Conservation (phyloP, 1,139 yeast species). For the Saccharomycopsis hybrid region DNA sequence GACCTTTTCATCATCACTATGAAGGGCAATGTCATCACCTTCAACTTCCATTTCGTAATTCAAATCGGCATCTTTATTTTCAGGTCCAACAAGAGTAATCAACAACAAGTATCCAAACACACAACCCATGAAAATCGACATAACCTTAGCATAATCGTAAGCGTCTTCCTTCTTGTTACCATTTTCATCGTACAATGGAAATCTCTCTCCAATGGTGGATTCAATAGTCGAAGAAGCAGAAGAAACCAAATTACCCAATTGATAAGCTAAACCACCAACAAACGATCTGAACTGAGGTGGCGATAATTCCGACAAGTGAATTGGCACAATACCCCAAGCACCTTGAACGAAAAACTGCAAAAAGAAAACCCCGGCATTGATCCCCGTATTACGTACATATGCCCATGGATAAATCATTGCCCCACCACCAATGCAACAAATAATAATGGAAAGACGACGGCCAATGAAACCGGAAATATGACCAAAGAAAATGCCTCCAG, state of each 20-base stretch:
- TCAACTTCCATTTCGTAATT: conserved; percentile 9
- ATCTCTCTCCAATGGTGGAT: conserved; percentile 62
- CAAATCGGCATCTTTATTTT: conserved; percentile 40
- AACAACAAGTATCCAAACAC: conserved; percentile 60
- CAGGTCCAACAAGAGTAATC: conserved; percentile 67
- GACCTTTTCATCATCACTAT: background rate
- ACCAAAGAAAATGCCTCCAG: conserved; percentile 59
- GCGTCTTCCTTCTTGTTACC: conserved; percentile 29
- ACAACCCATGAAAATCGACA: conserved; percentile 80
- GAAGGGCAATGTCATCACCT: conserved; percentile 13
- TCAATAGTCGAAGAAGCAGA: conserved; percentile 83
- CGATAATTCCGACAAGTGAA: conserved; percentile 71
- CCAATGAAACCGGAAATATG: conserved; percentile 56
- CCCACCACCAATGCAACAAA: conserved; percentile 57
- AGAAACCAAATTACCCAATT: conserved; percentile 77
- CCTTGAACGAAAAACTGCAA: conserved; percentile 81
- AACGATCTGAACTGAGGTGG: conserved; percentile 71
- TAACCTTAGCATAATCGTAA: conserved; percentile 56
- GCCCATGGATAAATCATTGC: conserved; percentile 74
- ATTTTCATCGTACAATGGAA: conserved; percentile 38
- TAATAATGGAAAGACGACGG: conserved; percentile 48
- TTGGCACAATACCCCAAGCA: conserved; percentile 83
- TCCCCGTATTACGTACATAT: conserved; percentile 44
- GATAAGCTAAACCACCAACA: conserved; percentile 71
- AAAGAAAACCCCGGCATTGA: conserved; percentile 75